Percentiles rank a stretch among this genome's conserved stretches.
These are phyloP conservation scores for Zymoseptoria brevis DNA, from an alignment of 2,329 filamentous ascomycete species.

Conservation along the genomic window DNA sequence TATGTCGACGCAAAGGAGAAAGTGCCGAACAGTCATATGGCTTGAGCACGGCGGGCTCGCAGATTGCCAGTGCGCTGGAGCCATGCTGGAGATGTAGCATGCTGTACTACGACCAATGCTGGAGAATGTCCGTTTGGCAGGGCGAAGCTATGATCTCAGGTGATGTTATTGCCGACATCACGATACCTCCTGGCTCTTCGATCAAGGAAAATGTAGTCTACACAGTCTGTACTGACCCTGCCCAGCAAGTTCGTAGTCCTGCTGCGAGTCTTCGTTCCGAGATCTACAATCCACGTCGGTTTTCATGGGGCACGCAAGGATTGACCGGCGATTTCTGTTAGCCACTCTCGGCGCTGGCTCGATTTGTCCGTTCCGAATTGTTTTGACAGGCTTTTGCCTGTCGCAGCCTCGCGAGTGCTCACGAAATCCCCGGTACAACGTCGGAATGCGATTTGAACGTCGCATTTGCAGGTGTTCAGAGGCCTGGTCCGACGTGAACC, in stretches of 20 bases:
- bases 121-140: background rate
- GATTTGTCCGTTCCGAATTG: background rate
- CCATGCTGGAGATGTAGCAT: background rate
- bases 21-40: background rate
- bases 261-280: background rate
- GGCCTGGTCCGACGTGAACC: background rate
- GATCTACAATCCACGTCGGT: background rate
- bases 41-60: background rate
- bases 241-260: background rate
- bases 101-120: background rate
- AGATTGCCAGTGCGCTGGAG: background rate
- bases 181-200: no score
- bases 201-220: no score
- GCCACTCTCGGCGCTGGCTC: background rate
- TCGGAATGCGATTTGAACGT: background rate
- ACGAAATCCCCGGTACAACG: background rate
- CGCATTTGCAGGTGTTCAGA: background rate
- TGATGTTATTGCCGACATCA: background rate
- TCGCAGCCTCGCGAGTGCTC: background rate
- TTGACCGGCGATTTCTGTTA: background rate
- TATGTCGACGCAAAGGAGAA: slow-evolving; percentile 6
- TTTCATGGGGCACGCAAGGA: background rate
- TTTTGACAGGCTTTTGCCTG: background rate
- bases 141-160: background rate
- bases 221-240: background rate